phyloP scores from a whole-genome alignment of 2,329 filamentous ascomycete species.

The Fonsecaea multimorphosa region DNA sequence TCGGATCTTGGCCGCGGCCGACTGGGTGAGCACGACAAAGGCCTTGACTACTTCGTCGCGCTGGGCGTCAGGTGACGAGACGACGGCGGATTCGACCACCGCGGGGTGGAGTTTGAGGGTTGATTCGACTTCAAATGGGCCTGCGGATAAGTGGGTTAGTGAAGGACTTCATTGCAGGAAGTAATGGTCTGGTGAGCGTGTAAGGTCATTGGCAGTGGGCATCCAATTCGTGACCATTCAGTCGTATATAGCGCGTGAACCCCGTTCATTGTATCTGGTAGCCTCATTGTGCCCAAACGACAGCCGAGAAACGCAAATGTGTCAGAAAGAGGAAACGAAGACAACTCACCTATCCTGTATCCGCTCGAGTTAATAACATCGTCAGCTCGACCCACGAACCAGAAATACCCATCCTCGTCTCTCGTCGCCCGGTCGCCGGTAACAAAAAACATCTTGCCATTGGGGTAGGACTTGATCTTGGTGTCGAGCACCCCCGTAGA shows the following conservation, averaged over 20 bases:
- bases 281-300: neutral
- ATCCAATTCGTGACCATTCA: neutral
- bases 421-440: constrained; percentile 48
- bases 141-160: constrained; percentile 27
- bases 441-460: constrained; percentile 43
- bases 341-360: constrained; percentile 44
- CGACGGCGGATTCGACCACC: constrained; percentile 50
- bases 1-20: constrained; percentile 14
- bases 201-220: neutral
- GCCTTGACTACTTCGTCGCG: constrained; percentile 52
- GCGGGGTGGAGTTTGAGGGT: constrained; percentile 49
- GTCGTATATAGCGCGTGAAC: neutral
- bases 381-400: constrained; percentile 47
- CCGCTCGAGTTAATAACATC: constrained; percentile 51
- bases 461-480: constrained; percentile 29
- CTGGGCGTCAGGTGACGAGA: constrained; percentile 47
- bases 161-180: neutral
- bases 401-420: constrained; percentile 46
- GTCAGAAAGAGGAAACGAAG: neutral
- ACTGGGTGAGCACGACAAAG: constrained; percentile 46
- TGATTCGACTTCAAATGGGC: constrained; percentile 53
- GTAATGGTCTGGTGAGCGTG: neutral
- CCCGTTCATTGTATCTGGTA: neutral
- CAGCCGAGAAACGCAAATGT: neutral
- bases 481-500: constrained; percentile 32